Evolutionary conservation across 2,329 filamentous ascomycete species (phyloP).

Genomic region (Neofusicoccum laricinum): DNA sequence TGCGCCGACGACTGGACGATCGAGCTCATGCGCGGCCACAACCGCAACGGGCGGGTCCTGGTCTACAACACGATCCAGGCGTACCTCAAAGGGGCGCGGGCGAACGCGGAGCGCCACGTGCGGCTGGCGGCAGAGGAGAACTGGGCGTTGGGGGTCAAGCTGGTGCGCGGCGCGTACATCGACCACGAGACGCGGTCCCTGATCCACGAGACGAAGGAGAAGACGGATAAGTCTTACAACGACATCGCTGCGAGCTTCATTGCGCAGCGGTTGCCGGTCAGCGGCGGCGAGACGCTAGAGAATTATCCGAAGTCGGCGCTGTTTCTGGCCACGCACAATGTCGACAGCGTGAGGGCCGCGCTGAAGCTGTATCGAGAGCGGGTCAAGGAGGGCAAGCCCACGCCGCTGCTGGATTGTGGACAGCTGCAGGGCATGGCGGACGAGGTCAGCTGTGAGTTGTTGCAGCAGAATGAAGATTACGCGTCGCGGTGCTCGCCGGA

Average conservation of each 20-base stretch:
- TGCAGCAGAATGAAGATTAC: conserved; percentile 6
- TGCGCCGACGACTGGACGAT: conserved; percentile 54
- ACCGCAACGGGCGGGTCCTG: conserved; percentile 67
- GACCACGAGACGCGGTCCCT: conserved; percentile 47
- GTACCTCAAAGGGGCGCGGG: conserved; percentile 51
- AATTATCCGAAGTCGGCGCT: conserved; percentile 51
- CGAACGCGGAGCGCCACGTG: conserved; percentile 46
- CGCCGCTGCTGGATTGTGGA: conserved; percentile 56
- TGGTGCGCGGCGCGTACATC: conserved; percentile 59
- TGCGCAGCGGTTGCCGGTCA: conserved; percentile 34
- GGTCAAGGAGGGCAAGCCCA: conserved; percentile 41
- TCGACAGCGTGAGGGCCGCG: conserved; percentile 58
- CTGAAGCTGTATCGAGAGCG: conserved; percentile 39
- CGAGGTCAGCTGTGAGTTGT: conserved; percentile 64
- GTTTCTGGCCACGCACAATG: conserved; percentile 81
- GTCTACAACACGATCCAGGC: conserved; percentile 67
- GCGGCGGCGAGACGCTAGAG: background rate
- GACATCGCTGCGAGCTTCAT: conserved; percentile 58
- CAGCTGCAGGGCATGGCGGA: conserved; percentile 96
- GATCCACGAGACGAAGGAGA: conserved; percentile 54
- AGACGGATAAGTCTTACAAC: conserved; percentile 65
- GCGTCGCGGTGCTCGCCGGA: conserved; percentile 23
- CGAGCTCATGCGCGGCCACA: conserved; percentile 53
- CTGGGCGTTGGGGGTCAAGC: conserved; percentile 55
- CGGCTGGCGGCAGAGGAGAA: conserved; percentile 43